Evolutionary conservation across 345 rosid species (phyloP).

Genomic region (Anacardium occidentale): DNA sequence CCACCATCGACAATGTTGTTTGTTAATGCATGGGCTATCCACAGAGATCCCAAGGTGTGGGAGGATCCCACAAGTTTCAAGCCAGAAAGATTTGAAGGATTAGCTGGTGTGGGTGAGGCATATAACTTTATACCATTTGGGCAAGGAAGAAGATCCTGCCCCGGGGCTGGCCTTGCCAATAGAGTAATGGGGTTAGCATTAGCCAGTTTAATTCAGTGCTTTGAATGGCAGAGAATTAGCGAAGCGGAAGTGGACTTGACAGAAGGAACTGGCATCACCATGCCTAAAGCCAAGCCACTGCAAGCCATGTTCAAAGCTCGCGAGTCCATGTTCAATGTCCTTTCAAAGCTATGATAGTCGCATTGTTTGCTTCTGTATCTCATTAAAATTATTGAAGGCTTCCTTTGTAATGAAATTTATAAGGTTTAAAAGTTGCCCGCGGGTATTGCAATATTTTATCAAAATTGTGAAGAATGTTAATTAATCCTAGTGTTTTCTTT

Average conservation of each 20-base stretch:
- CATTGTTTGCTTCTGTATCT: too few relatives aligned
- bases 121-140: constrained; percentile 37
- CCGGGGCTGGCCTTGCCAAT: constrained; percentile 23
- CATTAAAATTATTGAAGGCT: too few relatives aligned
- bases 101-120: constrained; percentile 16
- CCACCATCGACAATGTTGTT: constrained; percentile 32
- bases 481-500: too few relatives aligned
- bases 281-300: constrained; percentile 32
- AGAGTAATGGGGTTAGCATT: background rate
- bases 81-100: constrained; percentile 40
- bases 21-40: constrained; percentile 24
- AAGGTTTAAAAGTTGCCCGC: too few relatives aligned
- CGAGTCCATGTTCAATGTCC: background rate
- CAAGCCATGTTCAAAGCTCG: constrained; percentile 33
- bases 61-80: constrained; percentile 20
- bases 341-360: too few relatives aligned
- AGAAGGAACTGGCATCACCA: constrained; percentile 21
- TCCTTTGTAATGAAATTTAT: too few relatives aligned
- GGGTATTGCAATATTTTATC: too few relatives aligned
- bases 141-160: constrained; percentile 50
- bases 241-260: constrained; percentile 11
- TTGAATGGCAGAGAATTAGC: constrained; percentile 27
- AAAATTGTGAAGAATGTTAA: too few relatives aligned
- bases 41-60: constrained; percentile 38
- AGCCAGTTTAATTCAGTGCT: constrained; percentile 27